Conservation (phyloP, 179 eudicot species). For the Camellia oleifera region DNA sequence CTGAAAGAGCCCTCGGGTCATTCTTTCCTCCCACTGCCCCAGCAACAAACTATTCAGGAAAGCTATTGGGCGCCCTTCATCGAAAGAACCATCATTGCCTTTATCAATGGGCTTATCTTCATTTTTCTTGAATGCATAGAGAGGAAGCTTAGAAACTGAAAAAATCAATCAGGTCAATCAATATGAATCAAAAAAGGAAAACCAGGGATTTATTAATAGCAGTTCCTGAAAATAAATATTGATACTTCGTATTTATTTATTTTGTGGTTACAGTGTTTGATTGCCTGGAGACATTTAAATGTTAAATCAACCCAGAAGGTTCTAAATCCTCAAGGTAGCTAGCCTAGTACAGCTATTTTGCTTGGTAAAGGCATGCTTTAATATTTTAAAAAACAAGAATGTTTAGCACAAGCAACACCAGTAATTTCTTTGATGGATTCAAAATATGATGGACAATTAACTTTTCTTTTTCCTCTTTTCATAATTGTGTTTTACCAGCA, state of each 20-base stretch:
- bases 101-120: constrained; percentile 10
- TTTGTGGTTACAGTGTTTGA: too few relatives aligned
- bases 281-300: too few relatives aligned
- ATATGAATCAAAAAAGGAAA: not conserved
- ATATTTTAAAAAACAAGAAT: too few relatives aligned
- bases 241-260: not conserved
- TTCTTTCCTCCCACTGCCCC: constrained; percentile 44
- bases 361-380: too few relatives aligned
- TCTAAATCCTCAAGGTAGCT: too few relatives aligned
- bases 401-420: too few relatives aligned
- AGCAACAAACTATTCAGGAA: constrained; percentile 29
- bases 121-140: constrained; percentile 32
- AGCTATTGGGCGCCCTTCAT: constrained; percentile 14
- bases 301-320: too few relatives aligned
- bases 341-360: too few relatives aligned
- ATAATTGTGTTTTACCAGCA: too few relatives aligned
- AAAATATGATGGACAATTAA: too few relatives aligned
- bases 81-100: not conserved
- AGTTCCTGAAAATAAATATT: not conserved
- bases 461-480: too few relatives aligned
- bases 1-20: constrained; percentile 36
- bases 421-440: too few relatives aligned
- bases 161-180: constrained; percentile 11
- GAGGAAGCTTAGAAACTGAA: constrained; percentile 33
- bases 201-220: not conserved